Evolutionary conservation across 176 grass and related monocot species (phyloP), one percentile per base, ranked within the genome.

Genomic region (Carex myosuroides): DNA sequence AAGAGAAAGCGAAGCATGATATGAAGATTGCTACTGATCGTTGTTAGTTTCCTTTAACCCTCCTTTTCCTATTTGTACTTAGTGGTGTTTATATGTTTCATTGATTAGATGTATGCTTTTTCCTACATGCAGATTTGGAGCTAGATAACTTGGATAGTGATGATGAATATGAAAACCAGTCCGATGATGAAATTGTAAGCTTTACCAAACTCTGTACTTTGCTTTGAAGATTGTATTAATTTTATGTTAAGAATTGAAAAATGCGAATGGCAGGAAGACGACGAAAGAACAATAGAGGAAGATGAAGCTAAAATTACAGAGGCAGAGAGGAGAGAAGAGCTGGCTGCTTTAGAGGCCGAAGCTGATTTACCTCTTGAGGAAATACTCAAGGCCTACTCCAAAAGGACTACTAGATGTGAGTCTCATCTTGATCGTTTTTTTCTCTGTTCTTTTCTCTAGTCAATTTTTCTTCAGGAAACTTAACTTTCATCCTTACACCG

Each of bases 271-370:
- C 87, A 99, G 97, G 91, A 89, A 89, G 97, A 99, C 90, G 97
- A 99, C 70, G 97, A 95, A 41, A 80, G 9, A 58, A 94, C 93
- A 39, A 92, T 99, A 50, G 97, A 95, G 53, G 91, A 91, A 48
- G 97, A 99, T 88, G 97, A 99, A 89, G 97, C 91, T 89, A 90
- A 89, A 86, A 95, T 99, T 50, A 99, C 90, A 3, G 88, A 94
- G 64, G 86, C 87, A 69, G 93, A 99, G 70, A 84, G 91, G 61
- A 90, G 81, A 71, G 93, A 95, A 73, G 97, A 99, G 88, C 75
- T 99, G 82, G 81, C 83, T 76, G 90, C 88, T 87, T 94, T 96
- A 83, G 79, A 99, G 76, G 91, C 88, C 72, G 93, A 99, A 96
- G 93, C 93, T 85, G 91, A 99, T 83, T 78, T 99, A 76, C 93